These are phyloP conservation scores for Podospora tetraspora DNA, from an alignment of 495 filamentous ascomycete species.

Conservation along the genomic window DNA sequence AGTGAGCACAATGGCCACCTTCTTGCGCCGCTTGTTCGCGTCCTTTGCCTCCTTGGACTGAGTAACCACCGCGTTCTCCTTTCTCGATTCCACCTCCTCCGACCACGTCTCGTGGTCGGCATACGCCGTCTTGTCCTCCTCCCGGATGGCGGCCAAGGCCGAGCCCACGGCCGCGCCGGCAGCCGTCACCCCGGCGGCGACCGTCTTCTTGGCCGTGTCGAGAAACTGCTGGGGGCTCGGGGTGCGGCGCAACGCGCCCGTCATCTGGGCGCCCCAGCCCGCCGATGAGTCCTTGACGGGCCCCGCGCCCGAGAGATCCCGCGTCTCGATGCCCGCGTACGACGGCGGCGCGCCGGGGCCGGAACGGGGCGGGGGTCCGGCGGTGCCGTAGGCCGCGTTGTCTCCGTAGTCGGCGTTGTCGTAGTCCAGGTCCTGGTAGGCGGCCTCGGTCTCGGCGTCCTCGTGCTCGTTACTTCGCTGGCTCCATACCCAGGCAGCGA, in stretches of 20 bases:
- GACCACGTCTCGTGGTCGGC: conserved; percentile 82
- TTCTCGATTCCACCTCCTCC: conserved; percentile 61
- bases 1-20: conserved; percentile 78
- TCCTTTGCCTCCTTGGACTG: conserved; percentile 23
- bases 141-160: conserved; percentile 76
- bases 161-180: conserved; percentile 74
- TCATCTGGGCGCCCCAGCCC: conserved; percentile 70
- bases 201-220: conserved; percentile 68
- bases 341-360: conserved; percentile 32
- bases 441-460: conserved; percentile 53
- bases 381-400: conserved; percentile 49
- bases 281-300: conserved; percentile 25
- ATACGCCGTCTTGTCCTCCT: conserved; percentile 74
- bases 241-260: conserved; percentile 76
- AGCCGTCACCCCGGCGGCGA: conserved; percentile 73
- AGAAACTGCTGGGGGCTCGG: conserved; percentile 86
- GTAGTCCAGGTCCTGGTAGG: conserved; percentile 43
- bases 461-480: conserved; percentile 60
- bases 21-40: conserved; percentile 55
- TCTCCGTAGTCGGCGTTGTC: conserved; percentile 47
- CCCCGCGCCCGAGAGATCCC: conserved; percentile 30
- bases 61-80: conserved; percentile 29
- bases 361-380: conserved; percentile 33
- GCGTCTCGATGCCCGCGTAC: conserved; percentile 33
- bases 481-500: conserved; percentile 91